Evolutionary conservation across 1,284 basidiomycete species (phyloP).

Genomic region (Termitomyces sp.): DNA sequence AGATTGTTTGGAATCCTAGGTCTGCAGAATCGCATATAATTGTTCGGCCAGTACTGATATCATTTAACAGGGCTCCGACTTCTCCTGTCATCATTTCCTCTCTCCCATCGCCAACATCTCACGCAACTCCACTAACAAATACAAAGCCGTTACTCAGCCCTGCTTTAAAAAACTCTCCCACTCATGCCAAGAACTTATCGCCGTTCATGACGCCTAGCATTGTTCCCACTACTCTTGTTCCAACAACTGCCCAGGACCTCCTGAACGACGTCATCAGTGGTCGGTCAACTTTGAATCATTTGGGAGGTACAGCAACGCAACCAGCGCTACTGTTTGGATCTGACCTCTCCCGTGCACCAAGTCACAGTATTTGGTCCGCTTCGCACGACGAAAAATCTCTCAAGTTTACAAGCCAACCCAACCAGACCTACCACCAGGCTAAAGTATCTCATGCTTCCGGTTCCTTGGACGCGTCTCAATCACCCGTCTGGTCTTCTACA

Average conservation of each 20-base stretch:
- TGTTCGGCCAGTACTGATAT: slow-evolving; percentile 9
- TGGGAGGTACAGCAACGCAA: slow-evolving; percentile 29
- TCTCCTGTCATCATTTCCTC: slow-evolving; percentile 27
- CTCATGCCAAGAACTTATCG: slow-evolving; percentile 19
- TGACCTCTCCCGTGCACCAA: slow-evolving; percentile 30
- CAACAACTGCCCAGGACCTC: slow-evolving; percentile 59
- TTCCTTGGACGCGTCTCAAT: slow-evolving; percentile 27
- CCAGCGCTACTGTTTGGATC: slow-evolving; percentile 41
- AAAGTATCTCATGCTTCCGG: slow-evolving; percentile 20
- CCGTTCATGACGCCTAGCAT: slow-evolving; percentile 17
- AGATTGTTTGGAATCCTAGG: slow-evolving; percentile 64
- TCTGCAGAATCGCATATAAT: slow-evolving; percentile 17
- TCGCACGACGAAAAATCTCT: slow-evolving; percentile 40
- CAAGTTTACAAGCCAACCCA: slow-evolving; percentile 24
- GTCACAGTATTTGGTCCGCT: slow-evolving; percentile 53
- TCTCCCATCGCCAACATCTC: slow-evolving; percentile 24
- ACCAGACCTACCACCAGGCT: slow-evolving; percentile 21
- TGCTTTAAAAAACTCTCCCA: slow-evolving; percentile 23
- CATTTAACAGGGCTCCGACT: slow-evolving; percentile 25
- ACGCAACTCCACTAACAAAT: slow-evolving; percentile 23
- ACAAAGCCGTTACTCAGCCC: slow-evolving; percentile 26
- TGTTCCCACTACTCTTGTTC: slow-evolving; percentile 19
- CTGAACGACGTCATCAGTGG: slow-evolving; percentile 48
- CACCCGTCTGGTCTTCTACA: slow-evolving; percentile 30
- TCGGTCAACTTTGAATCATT: slow-evolving; percentile 21